These are phyloP conservation scores for Xylaria palmicola DNA, from an alignment of 495 filamentous ascomycete species.

Conservation along the genomic window DNA sequence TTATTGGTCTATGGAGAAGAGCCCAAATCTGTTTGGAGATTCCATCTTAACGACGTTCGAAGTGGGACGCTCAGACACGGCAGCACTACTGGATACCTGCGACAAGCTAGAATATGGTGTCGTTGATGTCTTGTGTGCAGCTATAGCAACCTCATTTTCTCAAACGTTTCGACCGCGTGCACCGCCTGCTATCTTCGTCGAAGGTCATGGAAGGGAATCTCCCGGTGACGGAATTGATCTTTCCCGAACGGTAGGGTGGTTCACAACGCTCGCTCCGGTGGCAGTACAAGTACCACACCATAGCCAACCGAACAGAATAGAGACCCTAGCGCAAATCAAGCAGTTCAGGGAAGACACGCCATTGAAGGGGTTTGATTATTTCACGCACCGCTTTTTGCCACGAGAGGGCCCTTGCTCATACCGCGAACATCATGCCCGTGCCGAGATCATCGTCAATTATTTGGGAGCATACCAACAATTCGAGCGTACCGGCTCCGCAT, in stretches of 20 bases:
- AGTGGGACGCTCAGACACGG: constrained; percentile 8
- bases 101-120: constrained; percentile 19
- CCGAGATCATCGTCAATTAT: neutral
- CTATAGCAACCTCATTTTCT: constrained; percentile 32
- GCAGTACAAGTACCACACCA: constrained; percentile 3
- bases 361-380: neutral
- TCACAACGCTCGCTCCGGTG: constrained; percentile 57
- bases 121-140: constrained; percentile 14
- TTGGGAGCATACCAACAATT: neutral
- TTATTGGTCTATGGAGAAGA: constrained; percentile 31
- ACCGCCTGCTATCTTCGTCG: constrained; percentile 44
- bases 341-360: neutral
- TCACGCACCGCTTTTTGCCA: neutral
- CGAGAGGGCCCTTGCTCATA: neutral
- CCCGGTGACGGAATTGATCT: constrained; percentile 54
- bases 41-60: constrained; percentile 17
- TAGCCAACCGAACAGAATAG: constrained; percentile 4
- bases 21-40: constrained; percentile 22
- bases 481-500: neutral
- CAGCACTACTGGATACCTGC: neutral
- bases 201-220: constrained; percentile 57
- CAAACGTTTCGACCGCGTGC: constrained; percentile 37
- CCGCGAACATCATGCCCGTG: constrained; percentile 3
- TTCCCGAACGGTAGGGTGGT: constrained; percentile 62
- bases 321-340: neutral